Evolutionary conservation across 2,329 filamentous ascomycete genomes (phyloP).

Genomic region (Aspergillus quadrilineatus): DNA sequence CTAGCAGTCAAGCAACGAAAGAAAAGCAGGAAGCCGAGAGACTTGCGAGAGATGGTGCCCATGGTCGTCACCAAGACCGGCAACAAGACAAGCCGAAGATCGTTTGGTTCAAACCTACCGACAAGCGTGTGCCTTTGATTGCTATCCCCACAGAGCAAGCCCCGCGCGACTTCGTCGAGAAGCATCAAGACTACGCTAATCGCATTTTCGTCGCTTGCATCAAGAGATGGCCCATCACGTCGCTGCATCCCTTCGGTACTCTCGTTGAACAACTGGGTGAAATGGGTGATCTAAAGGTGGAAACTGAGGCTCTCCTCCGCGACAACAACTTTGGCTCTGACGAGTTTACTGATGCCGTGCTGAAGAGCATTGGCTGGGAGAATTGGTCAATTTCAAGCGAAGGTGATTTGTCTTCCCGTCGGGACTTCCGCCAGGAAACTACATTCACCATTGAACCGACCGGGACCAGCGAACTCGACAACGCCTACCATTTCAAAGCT

Average conservation of each 20-base stretch:
- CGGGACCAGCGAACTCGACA: constrained; percentile 82
- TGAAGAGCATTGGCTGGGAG: constrained; percentile 87
- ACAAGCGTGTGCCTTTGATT: constrained; percentile 97
- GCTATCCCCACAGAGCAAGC: constrained; percentile 98
- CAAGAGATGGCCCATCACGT: constrained; percentile 99
- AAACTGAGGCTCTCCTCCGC: constrained; percentile 92
- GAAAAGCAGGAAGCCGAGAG: constrained; percentile 99
- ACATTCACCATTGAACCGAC: constrained; percentile 92
- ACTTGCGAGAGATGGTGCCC: constrained; percentile 78
- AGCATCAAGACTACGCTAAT: constrained; percentile 95
- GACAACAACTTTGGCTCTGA: constrained; percentile 99
- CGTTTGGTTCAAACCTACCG: constrained; percentile 99
- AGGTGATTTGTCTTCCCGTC: constrained; percentile 73
- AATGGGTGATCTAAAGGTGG: constrained; percentile 96
- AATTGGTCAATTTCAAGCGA: constrained; percentile 88
- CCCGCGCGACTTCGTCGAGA: constrained; percentile 95
- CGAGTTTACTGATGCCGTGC: constrained; percentile 93
- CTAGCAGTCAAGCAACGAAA: constrained; percentile 97
- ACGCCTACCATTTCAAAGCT: constrained; percentile 88
- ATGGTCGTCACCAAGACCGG: constrained; percentile 71
- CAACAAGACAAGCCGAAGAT: constrained; percentile 98
- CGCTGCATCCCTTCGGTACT: constrained; percentile 97
- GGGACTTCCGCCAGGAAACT: constrained; percentile 85
- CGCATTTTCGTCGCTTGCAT: constrained; percentile 98
- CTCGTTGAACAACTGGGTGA: constrained; percentile 94